Base-by-base conservation (phyloP, 495 filamentous ascomycete species). In the Podospora pseudocomata region DNA sequence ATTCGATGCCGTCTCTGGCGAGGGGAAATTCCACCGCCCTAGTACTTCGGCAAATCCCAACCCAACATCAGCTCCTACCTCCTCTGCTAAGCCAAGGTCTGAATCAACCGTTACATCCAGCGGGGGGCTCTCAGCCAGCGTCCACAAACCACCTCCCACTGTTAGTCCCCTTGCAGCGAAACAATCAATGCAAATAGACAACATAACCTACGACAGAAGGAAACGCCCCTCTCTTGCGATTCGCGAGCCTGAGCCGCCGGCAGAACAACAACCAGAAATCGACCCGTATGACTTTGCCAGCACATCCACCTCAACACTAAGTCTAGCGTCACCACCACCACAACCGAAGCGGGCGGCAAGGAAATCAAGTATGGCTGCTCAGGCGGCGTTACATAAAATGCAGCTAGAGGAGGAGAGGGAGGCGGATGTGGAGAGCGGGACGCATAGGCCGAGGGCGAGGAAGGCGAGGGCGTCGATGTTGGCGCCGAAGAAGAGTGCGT, bases 1-100 rank as follows among this genome's bases (percentile, higher is more conserved):
- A 5, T 83, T 88, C 49, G 90, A 92, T 75, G 91, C 91, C 7
- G 91, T 94, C 56, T 73, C 79, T 3, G 83, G 80, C 5, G 84
- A 87, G 65, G 85, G 78, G 55, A 84, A 83, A 67, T 78, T 80
- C 27, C 70, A 74, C 30, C 75, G 80, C 58, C 67, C 70, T 5
- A 63, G 53, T 5, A 66, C 66, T 44, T 64, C 64, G 18, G 30
- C 61, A 19, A 18, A 28, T 19, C 61, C 20, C 62, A 76, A 76
- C 9, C 59, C 54, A 39, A 61, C 66, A 13, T 61, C 66, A 18
- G 74, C 68, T 18, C 67, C 71, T 18, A 30, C 68, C 9, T 72
- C 75, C 0, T 44, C 55, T 1, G 65, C 27, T 53, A 78, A 72
- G 49, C 23, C 60, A 3, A 58, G 6, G 5, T 6, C n/a, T 4